Conservation (phyloP, 371 early-diverging fungal species). For the Blakeslea trispora region DNA sequence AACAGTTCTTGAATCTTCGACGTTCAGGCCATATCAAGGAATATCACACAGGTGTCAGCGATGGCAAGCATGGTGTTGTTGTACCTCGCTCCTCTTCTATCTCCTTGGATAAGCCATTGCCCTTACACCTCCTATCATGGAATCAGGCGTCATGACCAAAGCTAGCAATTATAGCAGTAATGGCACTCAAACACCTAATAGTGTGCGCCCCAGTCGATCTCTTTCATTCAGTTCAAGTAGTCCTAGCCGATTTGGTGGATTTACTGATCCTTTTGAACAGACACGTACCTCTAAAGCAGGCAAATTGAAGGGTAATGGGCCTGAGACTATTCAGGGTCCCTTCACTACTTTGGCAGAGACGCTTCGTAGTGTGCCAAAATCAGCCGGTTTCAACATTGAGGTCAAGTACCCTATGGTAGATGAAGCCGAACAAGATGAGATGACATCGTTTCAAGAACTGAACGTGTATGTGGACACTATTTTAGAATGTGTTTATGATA, state of each 20-base stretch:
- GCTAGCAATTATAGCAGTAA: background rate
- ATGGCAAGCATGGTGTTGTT: conserved; percentile 29
- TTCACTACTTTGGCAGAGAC: conserved; percentile 84
- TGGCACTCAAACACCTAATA: conserved; percentile 3
- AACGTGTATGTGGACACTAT: conserved; percentile 89
- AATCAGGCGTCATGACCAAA: too few relatives aligned
- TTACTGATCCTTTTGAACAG: conserved; percentile 29
- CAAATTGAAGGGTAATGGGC: conserved; percentile 69
- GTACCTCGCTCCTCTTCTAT: conserved; percentile 13
- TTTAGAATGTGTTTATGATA: conserved; percentile 72
- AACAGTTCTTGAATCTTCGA: conserved; percentile 71
- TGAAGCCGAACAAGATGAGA: conserved; percentile 78
- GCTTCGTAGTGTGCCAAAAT: conserved; percentile 73
- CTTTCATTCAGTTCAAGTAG: conserved; percentile 56
- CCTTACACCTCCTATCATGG: conserved; percentile 1
- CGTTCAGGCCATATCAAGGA: conserved; percentile 52
- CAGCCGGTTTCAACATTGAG: conserved; percentile 94
- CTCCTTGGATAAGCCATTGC: background rate
- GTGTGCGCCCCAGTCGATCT: conserved; percentile 46
- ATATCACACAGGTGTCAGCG: conserved; percentile 51
- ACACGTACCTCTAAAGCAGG: conserved; percentile 41
- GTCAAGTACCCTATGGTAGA: conserved; percentile 95
- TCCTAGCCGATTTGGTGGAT: conserved; percentile 28
- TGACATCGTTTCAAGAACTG: conserved; percentile 70
- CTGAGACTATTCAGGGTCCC: conserved; percentile 75